Base-by-base conservation (phyloP, 2,329 filamentous ascomycete species). In the Alternaria rosae region DNA sequence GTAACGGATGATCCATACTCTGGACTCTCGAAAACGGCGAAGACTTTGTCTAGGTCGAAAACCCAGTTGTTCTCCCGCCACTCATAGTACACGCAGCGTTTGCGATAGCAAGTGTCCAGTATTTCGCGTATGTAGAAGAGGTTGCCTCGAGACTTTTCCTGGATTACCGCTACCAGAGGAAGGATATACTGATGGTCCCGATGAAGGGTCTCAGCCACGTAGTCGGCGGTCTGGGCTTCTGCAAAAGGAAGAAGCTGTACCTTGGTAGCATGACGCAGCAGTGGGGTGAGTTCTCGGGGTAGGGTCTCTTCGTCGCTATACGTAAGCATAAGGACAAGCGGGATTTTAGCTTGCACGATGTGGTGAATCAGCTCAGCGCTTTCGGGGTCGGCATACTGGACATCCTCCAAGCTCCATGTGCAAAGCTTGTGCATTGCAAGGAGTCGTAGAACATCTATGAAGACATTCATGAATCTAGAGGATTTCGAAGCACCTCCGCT, bases 91-190 rank as follows among this genome's bases (percentile, higher is more conserved):
- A 97, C 91, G 76, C 92, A 97, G 68, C 90, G 90, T 74, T 92
- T 95, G 42, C 92, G 88, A 76, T 97, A 90, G 76, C 92, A 96
- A 4, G 91, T 90, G 73, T 92, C 92, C 5, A 97, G 86, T 86
- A 97, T 96, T 79, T 97, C 92, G 57, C 92, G 87, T 77, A 97
- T 91, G 73, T 95, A 96, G 73, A 97, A 97, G 0, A 93, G 91
- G 64, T 97, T 97, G 2, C 94, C 94, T 25, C 87, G 87, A 9
- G 92, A 94, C 80, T 95, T 96, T 72, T 94, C 93, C 76, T 96
- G 92, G 6, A 97, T 88, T 10, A 97, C 92, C 7, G 93, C 87
- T 3, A 92, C 91, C 17, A 98, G 83, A 0, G 93, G 90, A 1
- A 92, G 82, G 1, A 95, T 87, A 48, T 93, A 91, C 32, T 92